Evolutionary conservation across 225 moss, liverwort and hornwort species (phyloP).

Genomic region (Physcomitrium patens): DNA sequence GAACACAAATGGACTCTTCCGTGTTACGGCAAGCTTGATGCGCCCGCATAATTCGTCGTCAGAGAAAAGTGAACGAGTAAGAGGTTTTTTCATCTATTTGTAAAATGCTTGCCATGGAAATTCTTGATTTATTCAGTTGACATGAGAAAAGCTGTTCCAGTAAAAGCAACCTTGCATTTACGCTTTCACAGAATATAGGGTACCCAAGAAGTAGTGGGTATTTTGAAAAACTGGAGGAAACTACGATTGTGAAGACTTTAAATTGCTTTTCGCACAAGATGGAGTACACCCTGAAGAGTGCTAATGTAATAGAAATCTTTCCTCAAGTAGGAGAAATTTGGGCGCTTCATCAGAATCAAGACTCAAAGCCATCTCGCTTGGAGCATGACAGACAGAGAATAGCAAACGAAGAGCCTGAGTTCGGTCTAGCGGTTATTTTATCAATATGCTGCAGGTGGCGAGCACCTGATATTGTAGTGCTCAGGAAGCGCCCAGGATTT

Average conservation of each 20-base stretch:
- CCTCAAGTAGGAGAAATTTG: constrained; percentile 58
- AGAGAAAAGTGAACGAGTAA: constrained; percentile 36
- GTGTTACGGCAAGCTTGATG: constrained; percentile 55
- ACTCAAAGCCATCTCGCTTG: constrained; percentile 3
- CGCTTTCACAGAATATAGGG: constrained; percentile 29
- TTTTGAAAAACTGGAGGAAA: constrained; percentile 42
- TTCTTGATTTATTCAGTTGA: not conserved
- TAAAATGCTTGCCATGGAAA: not conserved
- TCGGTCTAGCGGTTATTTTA: constrained; percentile 50
- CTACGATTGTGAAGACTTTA: constrained; percentile 28
- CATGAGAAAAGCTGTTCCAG: not conserved
- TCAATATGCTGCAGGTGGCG: constrained; percentile 34
- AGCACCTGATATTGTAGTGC: constrained; percentile 38
- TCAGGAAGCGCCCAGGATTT: constrained; percentile 53
- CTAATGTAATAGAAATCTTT: constrained; percentile 41
- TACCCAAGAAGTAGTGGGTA: constrained; percentile 44
- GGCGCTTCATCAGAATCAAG: constrained; percentile 47
- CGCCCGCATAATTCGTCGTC: constrained; percentile 23
- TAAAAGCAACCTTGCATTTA: not conserved
- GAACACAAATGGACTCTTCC: constrained; percentile 28
- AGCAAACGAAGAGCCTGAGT: constrained; percentile 27
- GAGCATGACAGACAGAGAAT: constrained; percentile 33
- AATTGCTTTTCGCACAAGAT: constrained; percentile 60
- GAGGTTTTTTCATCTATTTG: constrained; percentile 35
- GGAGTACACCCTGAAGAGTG: constrained; percentile 27